Evolutionary conservation across 805 yeast species (phyloP).

Genomic region (Ogataea nitratoaversa): DNA sequence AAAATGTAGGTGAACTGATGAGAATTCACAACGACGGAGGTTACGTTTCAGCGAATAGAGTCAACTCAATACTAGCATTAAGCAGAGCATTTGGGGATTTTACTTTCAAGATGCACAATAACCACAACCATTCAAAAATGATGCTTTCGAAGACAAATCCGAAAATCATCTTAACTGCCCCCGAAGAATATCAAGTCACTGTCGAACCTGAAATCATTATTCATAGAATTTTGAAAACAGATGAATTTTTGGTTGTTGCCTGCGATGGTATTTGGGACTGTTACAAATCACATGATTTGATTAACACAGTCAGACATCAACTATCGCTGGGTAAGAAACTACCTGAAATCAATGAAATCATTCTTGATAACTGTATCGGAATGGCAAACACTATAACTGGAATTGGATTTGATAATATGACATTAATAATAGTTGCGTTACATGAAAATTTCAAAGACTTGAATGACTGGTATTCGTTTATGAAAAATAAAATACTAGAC

Average conservation of each 20-base stretch:
- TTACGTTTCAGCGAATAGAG: constrained; percentile 55
- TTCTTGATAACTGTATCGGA: constrained; percentile 62
- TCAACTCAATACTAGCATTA: constrained; percentile 54
- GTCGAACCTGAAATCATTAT: constrained; percentile 71
- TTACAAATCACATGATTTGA: constrained; percentile 51
- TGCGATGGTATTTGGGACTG: constrained; percentile 87
- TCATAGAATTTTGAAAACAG: constrained; percentile 43
- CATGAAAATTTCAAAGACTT: constrained; percentile 38
- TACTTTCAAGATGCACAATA: constrained; percentile 39
- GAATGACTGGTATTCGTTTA: constrained; percentile 54
- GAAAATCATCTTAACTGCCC: constrained; percentile 35
- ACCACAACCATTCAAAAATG: constrained; percentile 22
- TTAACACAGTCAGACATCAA: constrained; percentile 52
- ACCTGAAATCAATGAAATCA: constrained; percentile 52
- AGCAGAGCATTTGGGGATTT: constrained; percentile 68
- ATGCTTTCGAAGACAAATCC: constrained; percentile 15
- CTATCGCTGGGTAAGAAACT: constrained; percentile 53
- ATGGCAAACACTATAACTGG: constrained; percentile 75
- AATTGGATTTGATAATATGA: constrained; percentile 81
- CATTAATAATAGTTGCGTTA: constrained; percentile 61
- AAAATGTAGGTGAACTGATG: constrained; percentile 53
- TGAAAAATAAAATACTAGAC: constrained; percentile 39
- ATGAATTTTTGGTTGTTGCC: constrained; percentile 69
- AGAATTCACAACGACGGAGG: constrained; percentile 58
- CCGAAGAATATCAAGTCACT: constrained; percentile 76